Percentiles rank a stretch among this genome's conserved stretches.
These are phyloP conservation scores for Cornus kousa DNA, from an alignment of 148 eudicot species.

Conservation along the genomic window DNA sequence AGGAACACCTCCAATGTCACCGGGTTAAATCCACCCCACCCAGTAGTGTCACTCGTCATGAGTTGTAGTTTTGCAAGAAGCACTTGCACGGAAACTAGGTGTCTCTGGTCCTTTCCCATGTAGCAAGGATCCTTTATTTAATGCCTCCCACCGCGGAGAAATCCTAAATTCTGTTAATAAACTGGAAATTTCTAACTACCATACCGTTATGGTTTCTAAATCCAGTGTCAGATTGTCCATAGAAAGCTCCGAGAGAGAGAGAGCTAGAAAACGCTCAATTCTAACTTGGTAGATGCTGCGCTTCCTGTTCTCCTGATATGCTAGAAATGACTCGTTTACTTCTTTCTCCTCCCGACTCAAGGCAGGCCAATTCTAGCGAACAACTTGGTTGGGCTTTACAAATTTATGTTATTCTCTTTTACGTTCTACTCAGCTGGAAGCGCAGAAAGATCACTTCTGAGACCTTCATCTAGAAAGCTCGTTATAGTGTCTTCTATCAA, in stretches of 20 bases:
- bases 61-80: background rate
- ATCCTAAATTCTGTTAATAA: background rate
- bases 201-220: background rate
- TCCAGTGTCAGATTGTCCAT: background rate
- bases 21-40: background rate
- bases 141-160: background rate
- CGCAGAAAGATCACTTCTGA: slow-evolving; percentile 1
- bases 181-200: background rate
- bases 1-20: background rate
- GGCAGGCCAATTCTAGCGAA: background rate
- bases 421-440: slow-evolving; percentile 9
- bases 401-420: background rate
- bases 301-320: background rate
- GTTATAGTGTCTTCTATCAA: slow-evolving; percentile 53
- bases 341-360: background rate
- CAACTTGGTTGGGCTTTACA: background rate
- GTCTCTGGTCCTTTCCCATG: background rate
- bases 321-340: background rate
- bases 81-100: background rate
- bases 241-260: background rate
- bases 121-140: background rate
- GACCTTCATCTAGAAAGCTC: slow-evolving; percentile 21
- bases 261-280: background rate
- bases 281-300: background rate
- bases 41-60: background rate